Evolutionary conservation across 73 alveolate species (phyloP), one percentile per base, ranked within the genome.

Genomic region (Stentor roeselii): DNA sequence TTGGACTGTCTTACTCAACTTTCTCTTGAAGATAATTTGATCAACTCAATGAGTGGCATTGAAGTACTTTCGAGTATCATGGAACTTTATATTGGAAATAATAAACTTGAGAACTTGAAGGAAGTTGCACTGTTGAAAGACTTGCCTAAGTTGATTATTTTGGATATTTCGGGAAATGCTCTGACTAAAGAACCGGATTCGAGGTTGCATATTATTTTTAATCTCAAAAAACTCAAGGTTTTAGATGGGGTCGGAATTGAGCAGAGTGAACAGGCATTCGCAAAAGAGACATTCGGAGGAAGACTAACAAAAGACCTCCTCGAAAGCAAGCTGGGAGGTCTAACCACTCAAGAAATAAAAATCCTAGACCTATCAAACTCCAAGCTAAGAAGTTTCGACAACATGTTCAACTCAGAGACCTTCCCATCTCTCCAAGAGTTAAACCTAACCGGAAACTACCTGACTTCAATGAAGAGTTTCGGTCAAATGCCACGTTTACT

Each of bases 21-120:
- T 37, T 92, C 92, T 82, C 90, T 96, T 60, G 97, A 95, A 39
- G 98, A 94, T 82, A 96, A 96, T 82, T 90, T 87, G 75, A 96
- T 96, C 34, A 84, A 85, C 59, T 80, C 74, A 42, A 86, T 96
- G n/a, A n/a, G n/a, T n/a, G n/a, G n/a, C n/a, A n/a, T n/a, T n/a
- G n/a, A n/a, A n/a, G n/a, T n/a, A n/a, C n/a, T n/a, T n/a, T n/a
- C n/a, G n/a, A n/a, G n/a, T n/a, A n/a, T n/a, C n/a, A 87, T 91
- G 94, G 99, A 91, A 80, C 89, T 95, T 75, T 95, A 91, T 80
- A 86, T 92, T 27, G 97, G 93, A 4, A 94, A 93, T 86, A 93
- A 93, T 78, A 89, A 85, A 42, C 88, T 95, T 11, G 42, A 30
- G 34, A 84, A 88, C 75, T 32, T 85, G 1, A 84, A 88, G 82